Evolutionary conservation across 179 eudicot species (phyloP).

Genomic region (Camellia oleifera): DNA sequence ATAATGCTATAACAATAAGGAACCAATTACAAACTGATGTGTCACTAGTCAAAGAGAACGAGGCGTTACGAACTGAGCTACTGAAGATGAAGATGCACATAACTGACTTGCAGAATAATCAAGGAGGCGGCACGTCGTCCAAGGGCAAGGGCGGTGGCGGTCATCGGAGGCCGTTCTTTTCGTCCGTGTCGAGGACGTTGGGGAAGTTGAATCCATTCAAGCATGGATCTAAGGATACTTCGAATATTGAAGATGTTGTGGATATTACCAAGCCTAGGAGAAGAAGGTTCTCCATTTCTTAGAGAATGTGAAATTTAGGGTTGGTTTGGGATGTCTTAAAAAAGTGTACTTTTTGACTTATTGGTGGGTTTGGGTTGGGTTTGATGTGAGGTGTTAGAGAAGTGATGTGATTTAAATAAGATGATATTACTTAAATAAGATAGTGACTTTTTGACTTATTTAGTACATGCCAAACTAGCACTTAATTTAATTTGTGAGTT

Average conservation of each 20-base stretch:
- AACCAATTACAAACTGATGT: slow-evolving; percentile 58
- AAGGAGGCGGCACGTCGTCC: slow-evolving; percentile 35
- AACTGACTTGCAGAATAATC: slow-evolving; percentile 40
- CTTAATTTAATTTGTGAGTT: not conserved
- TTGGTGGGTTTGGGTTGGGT: no score
- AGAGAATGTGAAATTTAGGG: not conserved
- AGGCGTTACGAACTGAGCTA: slow-evolving; percentile 59
- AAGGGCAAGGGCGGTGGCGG: slow-evolving; percentile 23
- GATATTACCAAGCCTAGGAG: slow-evolving; percentile 86
- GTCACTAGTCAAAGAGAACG: slow-evolving; percentile 72
- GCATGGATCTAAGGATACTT: slow-evolving; percentile 93
- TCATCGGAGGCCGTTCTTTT: slow-evolving; percentile 56
- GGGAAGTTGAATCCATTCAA: slow-evolving; percentile 94
- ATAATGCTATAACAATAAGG: slow-evolving; percentile 35
- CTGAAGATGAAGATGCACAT: slow-evolving; percentile 84
- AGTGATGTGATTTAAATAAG: no score
- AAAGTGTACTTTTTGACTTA: no score
- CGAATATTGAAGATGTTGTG: slow-evolving; percentile 58
- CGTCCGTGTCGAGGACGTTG: slow-evolving; percentile 75
- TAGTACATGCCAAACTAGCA: no score
- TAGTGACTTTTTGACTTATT: no score
- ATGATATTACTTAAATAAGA: no score
- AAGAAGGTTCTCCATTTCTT: slow-evolving; percentile 90
- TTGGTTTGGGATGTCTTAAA: no score
- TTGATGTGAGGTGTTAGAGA: no score